phyloP scores from a whole-genome alignment of 129 eudicot species.

The Flaveria sonorensis region DNA sequence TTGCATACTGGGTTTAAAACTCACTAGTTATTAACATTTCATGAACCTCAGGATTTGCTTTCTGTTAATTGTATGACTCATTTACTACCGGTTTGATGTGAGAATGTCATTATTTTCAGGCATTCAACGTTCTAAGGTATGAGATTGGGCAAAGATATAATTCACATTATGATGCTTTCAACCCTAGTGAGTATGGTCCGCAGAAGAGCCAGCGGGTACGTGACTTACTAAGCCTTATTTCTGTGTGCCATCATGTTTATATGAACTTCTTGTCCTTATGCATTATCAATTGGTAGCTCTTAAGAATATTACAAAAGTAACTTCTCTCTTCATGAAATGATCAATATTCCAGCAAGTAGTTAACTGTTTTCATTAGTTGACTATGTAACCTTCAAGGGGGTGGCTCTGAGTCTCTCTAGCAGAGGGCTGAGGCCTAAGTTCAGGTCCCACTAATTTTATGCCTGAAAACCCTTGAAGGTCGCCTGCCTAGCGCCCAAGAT shows the following conservation, averaged over 20 bases:
- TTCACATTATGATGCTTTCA: constrained; percentile 96
- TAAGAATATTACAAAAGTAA: constrained; percentile 16
- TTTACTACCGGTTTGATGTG: constrained; percentile 1
- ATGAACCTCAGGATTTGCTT: background rate
- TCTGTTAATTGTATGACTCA: background rate
- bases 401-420: background rate
- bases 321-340: background rate
- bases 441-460: background rate
- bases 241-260: background rate
- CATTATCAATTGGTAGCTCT: background rate
- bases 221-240: background rate
- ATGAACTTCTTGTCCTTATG: background rate
- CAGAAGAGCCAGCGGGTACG: constrained; percentile 97
- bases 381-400: background rate
- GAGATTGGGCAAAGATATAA: constrained; percentile 87
- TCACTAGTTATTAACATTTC: background rate
- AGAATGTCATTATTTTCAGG: constrained; percentile 56
- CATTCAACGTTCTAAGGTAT: constrained; percentile 81
- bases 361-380: background rate
- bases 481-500: background rate
- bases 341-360: background rate
- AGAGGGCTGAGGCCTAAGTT: background rate
- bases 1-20: background rate
- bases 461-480: background rate
- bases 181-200: constrained; percentile 94